These are phyloP conservation scores for Parasitella parasitica DNA, from an alignment of 371 early-diverging fungal genomes.

Conservation along the genomic window DNA sequence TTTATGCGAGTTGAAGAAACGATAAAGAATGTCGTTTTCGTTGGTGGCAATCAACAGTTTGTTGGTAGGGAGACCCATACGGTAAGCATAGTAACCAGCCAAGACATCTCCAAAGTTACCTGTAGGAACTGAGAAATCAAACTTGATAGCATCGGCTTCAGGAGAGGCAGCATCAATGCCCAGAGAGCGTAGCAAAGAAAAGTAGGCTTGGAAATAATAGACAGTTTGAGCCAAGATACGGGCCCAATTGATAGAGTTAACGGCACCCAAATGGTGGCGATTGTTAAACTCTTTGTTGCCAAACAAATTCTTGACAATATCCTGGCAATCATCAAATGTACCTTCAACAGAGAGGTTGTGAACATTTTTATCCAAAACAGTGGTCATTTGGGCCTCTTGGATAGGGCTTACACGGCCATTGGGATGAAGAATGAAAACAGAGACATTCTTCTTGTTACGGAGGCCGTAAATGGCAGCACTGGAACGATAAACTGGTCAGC, in stretches of 20 bases:
- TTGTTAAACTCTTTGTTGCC: conserved; percentile 74
- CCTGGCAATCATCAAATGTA: conserved; percentile 98
- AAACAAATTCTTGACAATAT: conserved; percentile 91
- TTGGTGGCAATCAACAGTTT: conserved; percentile 91
- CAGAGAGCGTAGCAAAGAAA: conserved; percentile 61
- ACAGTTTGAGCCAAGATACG: conserved; percentile 94
- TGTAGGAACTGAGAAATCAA: conserved; percentile 93
- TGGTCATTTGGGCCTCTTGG: conserved; percentile 98
- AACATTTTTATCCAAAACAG: conserved; percentile 90
- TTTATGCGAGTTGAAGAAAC: conserved; percentile 86
- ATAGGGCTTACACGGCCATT: conserved; percentile 87
- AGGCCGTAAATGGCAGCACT: conserved; percentile 98
- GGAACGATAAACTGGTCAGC: background rate
- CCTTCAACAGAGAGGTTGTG: conserved; percentile 90
- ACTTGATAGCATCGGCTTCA: conserved; percentile 46
- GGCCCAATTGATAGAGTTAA: conserved; percentile 99
- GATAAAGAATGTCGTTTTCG: conserved; percentile 94
- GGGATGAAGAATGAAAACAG: conserved; percentile 94
- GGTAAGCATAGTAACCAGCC: conserved; percentile 91
- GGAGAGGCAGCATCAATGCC: conserved; percentile 53
- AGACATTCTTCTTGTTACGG: conserved; percentile 87
- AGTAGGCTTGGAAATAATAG: conserved; percentile 95
- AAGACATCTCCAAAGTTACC: conserved; percentile 98
- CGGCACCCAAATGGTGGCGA: conserved; percentile 85
- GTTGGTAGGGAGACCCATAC: conserved; percentile 89